A percentile compares a stretch with the other conserved stretches of the same genome.
Conservation (phyloP, 2,329 filamentous ascomycete species). For the Diplodia mutila region DNA sequence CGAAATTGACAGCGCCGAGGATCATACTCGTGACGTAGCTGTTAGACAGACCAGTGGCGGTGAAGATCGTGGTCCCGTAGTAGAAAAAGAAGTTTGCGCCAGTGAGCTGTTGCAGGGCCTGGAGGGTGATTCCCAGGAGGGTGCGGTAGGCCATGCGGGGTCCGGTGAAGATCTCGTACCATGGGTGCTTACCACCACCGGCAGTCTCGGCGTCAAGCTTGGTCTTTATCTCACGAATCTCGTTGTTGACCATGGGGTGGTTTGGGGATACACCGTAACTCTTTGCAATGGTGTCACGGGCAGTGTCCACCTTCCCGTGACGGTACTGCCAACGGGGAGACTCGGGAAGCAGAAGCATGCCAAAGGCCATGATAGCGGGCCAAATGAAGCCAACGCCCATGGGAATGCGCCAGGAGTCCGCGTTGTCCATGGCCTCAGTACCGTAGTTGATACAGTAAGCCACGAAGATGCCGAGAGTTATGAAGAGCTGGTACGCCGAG, state of each 20-base stretch:
- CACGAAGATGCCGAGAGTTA: conserved; percentile 67
- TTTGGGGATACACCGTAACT: conserved; percentile 61
- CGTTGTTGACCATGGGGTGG: conserved; percentile 57
- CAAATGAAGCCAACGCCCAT: conserved; percentile 63
- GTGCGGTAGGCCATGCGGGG: conserved; percentile 71
- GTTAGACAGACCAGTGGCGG: conserved; percentile 33
- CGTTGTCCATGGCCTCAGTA: conserved; percentile 48
- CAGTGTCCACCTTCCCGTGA: conserved; percentile 56
- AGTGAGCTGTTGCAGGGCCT: conserved; percentile 78
- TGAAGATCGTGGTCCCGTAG: conserved; percentile 40
- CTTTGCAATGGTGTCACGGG: conserved; percentile 56
- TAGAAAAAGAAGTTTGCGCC: conserved; percentile 52
- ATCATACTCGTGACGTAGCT: conserved; percentile 54
- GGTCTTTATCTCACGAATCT: conserved; percentile 59
- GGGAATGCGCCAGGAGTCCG: conserved; percentile 66
- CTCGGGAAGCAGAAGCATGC: conserved; percentile 60
- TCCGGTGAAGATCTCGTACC: conserved; percentile 68
- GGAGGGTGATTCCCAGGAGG: conserved; percentile 65
- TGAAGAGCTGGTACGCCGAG: conserved; percentile 65
- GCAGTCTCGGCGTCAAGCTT: conserved; percentile 57
- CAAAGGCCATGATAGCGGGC: conserved; percentile 57
- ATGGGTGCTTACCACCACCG: conserved; percentile 56
- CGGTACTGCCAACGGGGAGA: conserved; percentile 63
- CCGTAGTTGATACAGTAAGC: conserved; percentile 61
- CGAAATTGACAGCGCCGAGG: conserved; percentile 53